Evolutionary conservation across 2,329 filamentous ascomycete species (phyloP).

Genomic region (Aphanocladium album): DNA sequence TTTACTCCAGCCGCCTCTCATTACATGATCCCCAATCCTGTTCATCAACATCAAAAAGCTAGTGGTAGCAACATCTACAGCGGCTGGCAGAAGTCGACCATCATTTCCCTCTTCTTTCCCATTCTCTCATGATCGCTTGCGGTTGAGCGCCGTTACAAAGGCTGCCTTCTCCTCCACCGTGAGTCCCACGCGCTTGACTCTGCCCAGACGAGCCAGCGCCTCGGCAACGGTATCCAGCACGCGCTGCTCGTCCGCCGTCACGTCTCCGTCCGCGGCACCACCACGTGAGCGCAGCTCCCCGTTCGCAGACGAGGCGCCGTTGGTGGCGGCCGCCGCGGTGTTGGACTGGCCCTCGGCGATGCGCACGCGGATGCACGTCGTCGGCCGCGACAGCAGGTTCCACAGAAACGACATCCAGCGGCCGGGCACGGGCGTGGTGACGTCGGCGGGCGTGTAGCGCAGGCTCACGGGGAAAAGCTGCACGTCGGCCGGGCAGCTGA

Average conservation of each 20-base stretch:
- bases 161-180: conserved; percentile 76
- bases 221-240: conserved; percentile 78
- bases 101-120: background rate
- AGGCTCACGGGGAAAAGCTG: conserved; percentile 89
- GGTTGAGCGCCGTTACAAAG: conserved; percentile 67
- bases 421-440: conserved; percentile 83
- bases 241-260: conserved; percentile 56
- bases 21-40: conserved; percentile 8
- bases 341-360: conserved; percentile 73
- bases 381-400: conserved; percentile 77
- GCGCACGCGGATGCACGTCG: conserved; percentile 83
- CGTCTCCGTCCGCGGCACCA: conserved; percentile 28
- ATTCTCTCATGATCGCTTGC: conserved; percentile 30
- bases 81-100: background rate
- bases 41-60: conserved; percentile 1
- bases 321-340: conserved; percentile 33
- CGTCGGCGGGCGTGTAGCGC: conserved; percentile 80
- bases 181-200: conserved; percentile 84
- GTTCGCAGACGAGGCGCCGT: conserved; percentile 28
- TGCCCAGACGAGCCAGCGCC: conserved; percentile 76
- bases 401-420: conserved; percentile 72
- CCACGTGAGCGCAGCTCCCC: conserved; percentile 25
- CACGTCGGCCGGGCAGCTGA: conserved; percentile 59
- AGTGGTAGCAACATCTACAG: background rate
- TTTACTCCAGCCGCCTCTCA: background rate